Evolutionary conservation across 805 yeast genomes (phyloP), one percentile per base, ranked within the genome.

Genomic region (Metschnikowia rubicola): DNA sequence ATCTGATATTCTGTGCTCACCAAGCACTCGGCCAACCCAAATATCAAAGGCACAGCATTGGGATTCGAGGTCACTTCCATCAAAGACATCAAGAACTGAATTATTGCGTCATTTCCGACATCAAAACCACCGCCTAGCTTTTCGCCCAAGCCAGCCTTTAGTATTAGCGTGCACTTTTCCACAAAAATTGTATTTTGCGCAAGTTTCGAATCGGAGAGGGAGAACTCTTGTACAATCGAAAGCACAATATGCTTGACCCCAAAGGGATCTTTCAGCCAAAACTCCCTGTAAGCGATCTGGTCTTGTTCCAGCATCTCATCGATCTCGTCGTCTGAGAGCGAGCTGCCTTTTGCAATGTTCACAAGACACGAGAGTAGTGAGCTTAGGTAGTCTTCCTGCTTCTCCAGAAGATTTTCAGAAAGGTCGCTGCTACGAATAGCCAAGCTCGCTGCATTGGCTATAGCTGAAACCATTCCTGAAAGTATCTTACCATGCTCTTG

Each of bases 341-440:
- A 79, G 58, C 85, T 63, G 0, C 90, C 88, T 46, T 82, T 84
- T 0, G 89, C 94, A 3, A 88, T 68, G 44, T 84, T 87, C n/a
- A 75, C 74, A 0, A 89, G 62, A 58, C 89, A 86, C 11, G 78
- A 66, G 26, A 88, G 63, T 39, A 87, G 64, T 21, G 90, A 83
- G 2, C 73, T 59, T 1, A 78, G 57, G 52, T 82, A 83, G 3
- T 78, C 81, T 31, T 68, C 70, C 28, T 61, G 53, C 13, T 50
- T 50, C 15, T 59, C 63, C 30, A 49, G 46, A n/a, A 43, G 29
- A 41, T 39, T 9, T 19, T 39, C 55, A 32, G 52, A 60, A 19
- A 40, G 49, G 42, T 37, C 59, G 2, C 34, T 10, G 13, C 21
- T 32, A 39, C 49, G 19, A 34, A 50, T 48, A 15, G 51, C 45